Percentiles rank a stretch among this genome's conserved stretches.
phyloP scores from a whole-genome alignment of 352 stramenopile genomes.

The Phytophthora idaei region DNA sequence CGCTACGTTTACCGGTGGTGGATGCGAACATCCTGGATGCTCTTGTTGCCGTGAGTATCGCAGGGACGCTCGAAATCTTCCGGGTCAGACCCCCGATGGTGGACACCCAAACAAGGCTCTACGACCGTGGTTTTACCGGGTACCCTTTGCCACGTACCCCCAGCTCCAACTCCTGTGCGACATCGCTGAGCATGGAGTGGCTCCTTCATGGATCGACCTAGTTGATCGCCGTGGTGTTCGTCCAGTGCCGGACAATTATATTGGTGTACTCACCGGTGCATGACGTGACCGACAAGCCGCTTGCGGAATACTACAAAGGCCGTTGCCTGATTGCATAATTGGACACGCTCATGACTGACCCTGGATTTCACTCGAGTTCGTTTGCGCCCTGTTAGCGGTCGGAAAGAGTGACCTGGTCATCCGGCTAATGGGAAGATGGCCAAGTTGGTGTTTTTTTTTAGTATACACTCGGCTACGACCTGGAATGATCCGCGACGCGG shows the following conservation, averaged over 20 bases:
- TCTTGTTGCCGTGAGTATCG: not conserved
- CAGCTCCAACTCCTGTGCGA: not conserved
- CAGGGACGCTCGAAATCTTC: not conserved
- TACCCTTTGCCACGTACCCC: not conserved
- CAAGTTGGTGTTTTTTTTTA: too few species aligned
- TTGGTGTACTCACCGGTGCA: not conserved
- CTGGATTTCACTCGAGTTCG: too few species aligned
- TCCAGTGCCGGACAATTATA: not conserved
- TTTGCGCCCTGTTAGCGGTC: too few species aligned
- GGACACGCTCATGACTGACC: too few species aligned
- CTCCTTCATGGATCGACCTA: not conserved
- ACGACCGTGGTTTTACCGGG: not conserved
- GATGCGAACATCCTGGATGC: not conserved
- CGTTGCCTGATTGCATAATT: not conserved
- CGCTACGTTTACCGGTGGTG: not conserved
- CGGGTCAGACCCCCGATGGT: not conserved
- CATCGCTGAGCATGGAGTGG: not conserved
- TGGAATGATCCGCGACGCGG: too few species aligned
- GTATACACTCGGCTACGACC: too few species aligned
- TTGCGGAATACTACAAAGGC: not conserved
- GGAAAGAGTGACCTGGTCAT: too few species aligned
- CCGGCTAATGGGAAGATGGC: too few species aligned
- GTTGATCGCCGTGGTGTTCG: too few species aligned
- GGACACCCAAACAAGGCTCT: not conserved
- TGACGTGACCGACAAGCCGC: not conserved